phyloP scores from a whole-genome alignment of 495 filamentous ascomycete species.

The Chaetomium fimeti region DNA sequence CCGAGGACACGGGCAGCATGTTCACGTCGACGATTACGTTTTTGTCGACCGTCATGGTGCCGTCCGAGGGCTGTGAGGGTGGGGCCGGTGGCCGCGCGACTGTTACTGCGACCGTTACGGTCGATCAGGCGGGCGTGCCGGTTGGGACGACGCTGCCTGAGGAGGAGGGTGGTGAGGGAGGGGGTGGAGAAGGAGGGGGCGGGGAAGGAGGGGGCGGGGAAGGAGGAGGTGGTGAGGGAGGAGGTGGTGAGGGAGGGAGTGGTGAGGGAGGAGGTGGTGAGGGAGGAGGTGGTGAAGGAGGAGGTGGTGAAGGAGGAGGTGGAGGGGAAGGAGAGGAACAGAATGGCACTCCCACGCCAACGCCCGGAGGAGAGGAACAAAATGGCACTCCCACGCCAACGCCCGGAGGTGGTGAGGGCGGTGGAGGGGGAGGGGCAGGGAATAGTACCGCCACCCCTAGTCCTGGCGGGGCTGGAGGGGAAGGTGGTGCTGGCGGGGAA shows the following conservation, averaged over 20 bases:
- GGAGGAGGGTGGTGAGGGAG: not conserved
- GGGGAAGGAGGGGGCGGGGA: too few species aligned
- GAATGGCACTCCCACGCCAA: too few species aligned
- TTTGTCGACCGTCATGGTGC: slow-evolving; percentile 16
- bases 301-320: too few species aligned
- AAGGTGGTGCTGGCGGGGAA: not conserved
- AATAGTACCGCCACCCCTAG: not conserved
- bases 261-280: too few species aligned
- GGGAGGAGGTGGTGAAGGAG: too few species aligned
- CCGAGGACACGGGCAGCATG: not conserved
- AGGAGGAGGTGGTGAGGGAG: too few species aligned
- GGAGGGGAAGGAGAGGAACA: too few species aligned
- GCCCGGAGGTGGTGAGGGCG: not conserved
- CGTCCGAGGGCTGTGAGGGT: not conserved
- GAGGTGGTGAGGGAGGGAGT: too few species aligned
- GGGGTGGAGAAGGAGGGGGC: not conserved
- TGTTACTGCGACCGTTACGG: slow-evolving; percentile 7
- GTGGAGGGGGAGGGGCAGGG: not conserved
- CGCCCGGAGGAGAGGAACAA: not conserved
- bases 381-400: not conserved
- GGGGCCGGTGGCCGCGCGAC: not conserved
- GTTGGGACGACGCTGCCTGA: slow-evolving; percentile 1
- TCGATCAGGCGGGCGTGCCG: not conserved
- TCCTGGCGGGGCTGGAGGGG: not conserved
- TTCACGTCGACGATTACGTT: slow-evolving; percentile 21